A percentile compares a stretch with the other conserved stretches of the same genome.
Evolutionary conservation across 202 grass and related monocot genomes (phyloP).

Genomic region (Hordeum pubiflorum): DNA sequence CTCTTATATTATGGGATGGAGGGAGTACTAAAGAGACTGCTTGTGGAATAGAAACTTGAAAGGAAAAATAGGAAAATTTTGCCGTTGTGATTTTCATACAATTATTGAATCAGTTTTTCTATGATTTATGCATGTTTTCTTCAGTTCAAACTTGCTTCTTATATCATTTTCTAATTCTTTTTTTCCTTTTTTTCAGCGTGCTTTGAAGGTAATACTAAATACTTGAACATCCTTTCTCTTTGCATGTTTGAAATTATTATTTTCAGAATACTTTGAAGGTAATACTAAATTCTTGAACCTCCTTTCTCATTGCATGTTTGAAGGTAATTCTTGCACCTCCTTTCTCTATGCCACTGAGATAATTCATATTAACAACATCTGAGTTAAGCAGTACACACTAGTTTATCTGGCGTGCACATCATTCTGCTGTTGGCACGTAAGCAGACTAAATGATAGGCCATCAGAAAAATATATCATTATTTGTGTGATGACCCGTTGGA

Average conservation of each 20-base stretch:
- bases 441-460: neutral
- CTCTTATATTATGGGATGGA: too few species aligned
- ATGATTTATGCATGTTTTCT: conserved; percentile 4
- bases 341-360: neutral
- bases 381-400: neutral
- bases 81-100: neutral
- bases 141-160: conserved; percentile 27
- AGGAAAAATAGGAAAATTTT: neutral
- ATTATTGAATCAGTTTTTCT: neutral
- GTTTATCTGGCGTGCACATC: neutral
- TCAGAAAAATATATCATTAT: neutral
- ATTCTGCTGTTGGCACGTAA: neutral
- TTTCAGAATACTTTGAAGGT: conserved; percentile 83
- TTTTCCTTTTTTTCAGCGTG: conserved; percentile 52
- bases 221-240: neutral
- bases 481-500: neutral
- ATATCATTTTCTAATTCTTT: conserved; percentile 31
- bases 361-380: conserved; percentile 6
- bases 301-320: neutral
- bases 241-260: conserved; percentile 9
- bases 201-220: conserved; percentile 67
- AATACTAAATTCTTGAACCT: conserved; percentile 7
- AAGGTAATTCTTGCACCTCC: neutral
- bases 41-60: neutral
- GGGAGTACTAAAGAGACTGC: neutral